phyloP scores from a whole-genome alignment of 192 early-diverging fungal species.

The Irineochytrium annulatum region DNA sequence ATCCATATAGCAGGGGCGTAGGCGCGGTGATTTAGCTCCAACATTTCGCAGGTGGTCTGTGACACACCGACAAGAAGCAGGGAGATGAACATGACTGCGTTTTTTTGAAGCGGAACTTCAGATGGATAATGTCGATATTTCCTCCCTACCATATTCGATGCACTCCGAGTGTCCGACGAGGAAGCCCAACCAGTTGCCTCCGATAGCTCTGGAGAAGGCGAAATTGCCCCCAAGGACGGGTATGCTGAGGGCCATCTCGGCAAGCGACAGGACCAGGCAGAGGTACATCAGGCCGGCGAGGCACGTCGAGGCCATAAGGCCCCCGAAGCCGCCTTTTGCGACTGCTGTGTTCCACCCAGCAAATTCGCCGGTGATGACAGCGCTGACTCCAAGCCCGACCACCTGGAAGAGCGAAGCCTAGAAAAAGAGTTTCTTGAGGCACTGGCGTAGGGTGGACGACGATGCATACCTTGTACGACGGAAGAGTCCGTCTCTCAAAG shows the following conservation, averaged over 20 bases:
- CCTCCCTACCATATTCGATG: not conserved
- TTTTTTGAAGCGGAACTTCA: not conserved
- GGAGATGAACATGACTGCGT: conserved; percentile 5
- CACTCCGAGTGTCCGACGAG: conserved; percentile 10
- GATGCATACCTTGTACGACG: conserved; percentile 1
- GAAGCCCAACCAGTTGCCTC: conserved; percentile 5
- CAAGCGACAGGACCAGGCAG: conserved; percentile 4
- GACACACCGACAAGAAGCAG: not conserved
- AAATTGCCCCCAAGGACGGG: conserved; percentile 7
- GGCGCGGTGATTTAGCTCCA: not conserved
- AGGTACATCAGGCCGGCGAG: conserved; percentile 11
- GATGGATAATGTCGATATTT: too few relatives aligned
- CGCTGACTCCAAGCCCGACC: conserved; percentile 10
- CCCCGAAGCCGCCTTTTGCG: conserved; percentile 5
- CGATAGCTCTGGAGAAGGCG: conserved; percentile 2
- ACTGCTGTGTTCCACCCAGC: conserved; percentile 13
- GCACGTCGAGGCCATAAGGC: conserved; percentile 6
- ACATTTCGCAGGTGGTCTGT: not conserved
- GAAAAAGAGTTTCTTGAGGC: not conserved
- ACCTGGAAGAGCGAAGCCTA: conserved; percentile 10
- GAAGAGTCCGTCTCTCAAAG: not conserved
- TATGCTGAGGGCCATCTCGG: conserved; percentile 12
- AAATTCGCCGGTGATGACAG: conserved; percentile 17
- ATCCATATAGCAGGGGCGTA: not conserved
- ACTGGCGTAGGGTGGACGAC: not conserved